Conservation (phyloP, 2,329 filamentous ascomycete genomes). For the Aphanoascus verrucosus region DNA sequence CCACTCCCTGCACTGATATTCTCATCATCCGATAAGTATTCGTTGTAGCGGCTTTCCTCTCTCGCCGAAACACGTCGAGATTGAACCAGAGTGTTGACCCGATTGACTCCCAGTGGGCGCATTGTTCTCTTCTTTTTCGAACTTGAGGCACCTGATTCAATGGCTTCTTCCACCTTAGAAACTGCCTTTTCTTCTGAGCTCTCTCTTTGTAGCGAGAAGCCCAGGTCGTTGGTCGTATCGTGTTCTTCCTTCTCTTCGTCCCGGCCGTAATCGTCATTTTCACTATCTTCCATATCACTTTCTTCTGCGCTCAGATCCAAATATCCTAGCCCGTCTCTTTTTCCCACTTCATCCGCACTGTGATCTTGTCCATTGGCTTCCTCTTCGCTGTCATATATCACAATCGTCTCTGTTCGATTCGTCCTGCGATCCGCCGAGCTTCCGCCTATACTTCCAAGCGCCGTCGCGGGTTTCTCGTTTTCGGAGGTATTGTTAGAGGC, state of each 20-base stretch:
- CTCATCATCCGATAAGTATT: conserved; percentile 30
- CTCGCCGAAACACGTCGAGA: conserved; percentile 19
- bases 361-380: not conserved
- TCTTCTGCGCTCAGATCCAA: conserved; percentile 7
- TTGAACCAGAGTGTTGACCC: conserved; percentile 28
- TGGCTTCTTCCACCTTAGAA: not conserved
- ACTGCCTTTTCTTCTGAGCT: not conserved
- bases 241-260: not conserved
- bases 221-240: not conserved
- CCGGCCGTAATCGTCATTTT: not conserved
- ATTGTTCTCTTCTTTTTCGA: conserved; percentile 18
- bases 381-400: not conserved
- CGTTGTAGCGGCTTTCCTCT: conserved; percentile 20
- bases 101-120: conserved; percentile 23
- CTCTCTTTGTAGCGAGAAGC: not conserved
- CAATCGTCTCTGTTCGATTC: not conserved
- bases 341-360: not conserved
- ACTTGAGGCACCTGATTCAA: not conserved
- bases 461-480: not conserved
- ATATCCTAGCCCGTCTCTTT: not conserved
- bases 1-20: conserved; percentile 4
- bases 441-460: not conserved
- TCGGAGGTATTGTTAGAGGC: not conserved
- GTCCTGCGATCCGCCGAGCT: not conserved
- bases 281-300: conserved; percentile 2